Conservation (phyloP, 179 eudicot genomes). For the Pouteria campechiana region DNA sequence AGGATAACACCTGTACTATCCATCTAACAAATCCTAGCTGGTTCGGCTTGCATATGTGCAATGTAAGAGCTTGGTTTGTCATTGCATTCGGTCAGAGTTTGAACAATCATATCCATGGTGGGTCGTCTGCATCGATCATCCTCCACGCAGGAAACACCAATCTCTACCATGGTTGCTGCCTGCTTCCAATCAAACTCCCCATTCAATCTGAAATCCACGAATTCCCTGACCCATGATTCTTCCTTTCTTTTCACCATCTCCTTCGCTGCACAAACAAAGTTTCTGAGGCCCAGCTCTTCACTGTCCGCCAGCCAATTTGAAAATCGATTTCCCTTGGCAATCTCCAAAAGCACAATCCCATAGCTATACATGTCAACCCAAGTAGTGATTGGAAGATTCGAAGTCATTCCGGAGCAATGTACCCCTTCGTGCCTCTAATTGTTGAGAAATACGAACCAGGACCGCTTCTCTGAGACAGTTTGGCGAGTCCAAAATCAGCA, state of each 20-base stretch:
- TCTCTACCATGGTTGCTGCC: slow-evolving; percentile 23
- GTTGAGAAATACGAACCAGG: slow-evolving; percentile 20
- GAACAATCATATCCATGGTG: slow-evolving; percentile 36
- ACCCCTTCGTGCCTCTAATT: slow-evolving; percentile 48
- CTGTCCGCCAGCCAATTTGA: too few relatives aligned
- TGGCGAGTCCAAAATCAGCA: slow-evolving; percentile 48
- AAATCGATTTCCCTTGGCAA: slow-evolving; percentile 44
- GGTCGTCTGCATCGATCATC: slow-evolving; percentile 48
- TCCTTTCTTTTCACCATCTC: slow-evolving; percentile 22
- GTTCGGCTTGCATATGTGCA: too few relatives aligned
- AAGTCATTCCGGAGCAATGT: slow-evolving; percentile 58
- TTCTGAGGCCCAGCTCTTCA: slow-evolving; percentile 20
- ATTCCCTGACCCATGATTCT: slow-evolving; percentile 19
- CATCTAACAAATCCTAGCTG: too few relatives aligned
- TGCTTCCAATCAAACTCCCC: slow-evolving; percentile 29
- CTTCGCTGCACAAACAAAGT: slow-evolving; percentile 19
- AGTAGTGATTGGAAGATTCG: slow-evolving; percentile 50
- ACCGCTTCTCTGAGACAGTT: slow-evolving; percentile 30
- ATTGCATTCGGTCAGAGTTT: slow-evolving; percentile 28
- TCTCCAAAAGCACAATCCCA: slow-evolving; percentile 41
- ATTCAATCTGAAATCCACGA: slow-evolving; percentile 31
- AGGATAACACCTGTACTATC: too few relatives aligned
- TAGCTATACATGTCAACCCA: slow-evolving; percentile 42
- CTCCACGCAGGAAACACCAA: slow-evolving; percentile 33
- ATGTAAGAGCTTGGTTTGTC: too few relatives aligned